Evolutionary conservation across 768 basidiomycete genomes (phyloP), one percentile per base, ranked within the genome.

Genomic region (Baorangia bicolor): DNA sequence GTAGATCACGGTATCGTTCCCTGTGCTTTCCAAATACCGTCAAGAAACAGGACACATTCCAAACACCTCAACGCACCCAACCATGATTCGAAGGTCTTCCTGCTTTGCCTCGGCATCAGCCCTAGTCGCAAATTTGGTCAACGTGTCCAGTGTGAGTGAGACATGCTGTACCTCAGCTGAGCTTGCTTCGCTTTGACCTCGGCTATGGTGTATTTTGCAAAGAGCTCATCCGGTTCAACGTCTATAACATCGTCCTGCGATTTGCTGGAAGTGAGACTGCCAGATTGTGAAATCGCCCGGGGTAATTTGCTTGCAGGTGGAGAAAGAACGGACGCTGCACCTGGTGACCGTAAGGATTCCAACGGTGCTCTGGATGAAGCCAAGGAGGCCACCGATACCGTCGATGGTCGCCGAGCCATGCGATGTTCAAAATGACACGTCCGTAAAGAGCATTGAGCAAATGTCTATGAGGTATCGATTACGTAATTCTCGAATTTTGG

Each of bases 81-180:
- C 92, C 92, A 93, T 94, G 42, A 90, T 77, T 64, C 92, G 81
- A 41, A 94, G 79, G 65, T 94, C 92, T 68, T 93, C 89, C 64
- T 92, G 88, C 70, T 94, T 93, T 41, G 84, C 86, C 66, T 92
- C 89, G 0, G 91, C 92, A 74, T 93, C 92, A 16, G 80, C 74
- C 69, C 91, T 92, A 39, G 13, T 30, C 14, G 28, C 41, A 45
- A 27, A 53, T 49, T 59, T 49, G 33, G 52, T 58, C 23, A 46
- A 51, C 16, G 39, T 23, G 33, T 41, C 34, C 35, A 38, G 21
- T 25, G 38, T n/a, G 20, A 9, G 49, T 12, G 25, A 64, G 54
- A 39, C 21, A 64, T 16, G 11, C 20, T 64, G 63, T 48, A 90
- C 92, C 85, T 81, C 49, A 93, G 72, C 33, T 83, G 82, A n/a